These are phyloP conservation scores for Oryza punctata DNA, from an alignment of 176 grass and related monocot species.

Conservation along the genomic window DNA sequence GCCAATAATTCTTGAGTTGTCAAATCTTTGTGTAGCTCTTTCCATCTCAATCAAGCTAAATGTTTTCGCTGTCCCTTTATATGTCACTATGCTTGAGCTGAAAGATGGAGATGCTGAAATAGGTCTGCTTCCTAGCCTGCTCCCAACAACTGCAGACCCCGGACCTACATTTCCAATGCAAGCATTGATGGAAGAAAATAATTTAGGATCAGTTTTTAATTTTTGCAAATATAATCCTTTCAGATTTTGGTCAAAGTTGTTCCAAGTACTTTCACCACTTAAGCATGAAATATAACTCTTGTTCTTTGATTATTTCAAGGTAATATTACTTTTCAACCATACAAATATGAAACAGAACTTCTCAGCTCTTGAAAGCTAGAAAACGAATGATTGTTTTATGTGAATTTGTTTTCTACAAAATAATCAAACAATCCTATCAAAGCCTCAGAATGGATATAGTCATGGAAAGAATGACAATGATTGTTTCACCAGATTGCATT, in stretches of 20 bases:
- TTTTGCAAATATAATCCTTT: conserved; percentile 24
- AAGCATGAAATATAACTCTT: conserved; percentile 21
- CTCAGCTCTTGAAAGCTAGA: conserved; percentile 33
- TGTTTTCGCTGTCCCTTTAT: conserved; percentile 75
- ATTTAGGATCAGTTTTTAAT: not conserved
- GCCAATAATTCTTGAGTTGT: conserved; percentile 80
- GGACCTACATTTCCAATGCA: conserved; percentile 57
- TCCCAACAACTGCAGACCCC: conserved; percentile 32
- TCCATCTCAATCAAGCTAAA: conserved; percentile 90
- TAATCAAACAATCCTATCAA: conserved; percentile 1
- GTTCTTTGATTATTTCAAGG: not conserved
- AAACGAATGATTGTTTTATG: conserved; percentile 18
- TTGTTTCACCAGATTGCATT: conserved; percentile 24
- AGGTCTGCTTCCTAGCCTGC: conserved; percentile 54
- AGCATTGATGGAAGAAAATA: conserved; percentile 1
- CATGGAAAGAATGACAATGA: conserved; percentile 27
- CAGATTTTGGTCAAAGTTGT: conserved; percentile 14
- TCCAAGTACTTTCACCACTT: not conserved
- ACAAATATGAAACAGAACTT: conserved; percentile 27
- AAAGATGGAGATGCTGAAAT: conserved; percentile 76
- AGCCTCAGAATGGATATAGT: conserved; percentile 24
- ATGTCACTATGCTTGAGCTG: conserved; percentile 80
- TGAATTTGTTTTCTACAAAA: conserved; percentile 1
- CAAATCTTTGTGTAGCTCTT: conserved; percentile 79
- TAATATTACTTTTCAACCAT: conserved; percentile 6